Evolutionary conservation across 768 basidiomycete species (phyloP), one percentile per base, ranked within the genome.

Genomic region (Porphyrellus cyaneotinctus): DNA sequence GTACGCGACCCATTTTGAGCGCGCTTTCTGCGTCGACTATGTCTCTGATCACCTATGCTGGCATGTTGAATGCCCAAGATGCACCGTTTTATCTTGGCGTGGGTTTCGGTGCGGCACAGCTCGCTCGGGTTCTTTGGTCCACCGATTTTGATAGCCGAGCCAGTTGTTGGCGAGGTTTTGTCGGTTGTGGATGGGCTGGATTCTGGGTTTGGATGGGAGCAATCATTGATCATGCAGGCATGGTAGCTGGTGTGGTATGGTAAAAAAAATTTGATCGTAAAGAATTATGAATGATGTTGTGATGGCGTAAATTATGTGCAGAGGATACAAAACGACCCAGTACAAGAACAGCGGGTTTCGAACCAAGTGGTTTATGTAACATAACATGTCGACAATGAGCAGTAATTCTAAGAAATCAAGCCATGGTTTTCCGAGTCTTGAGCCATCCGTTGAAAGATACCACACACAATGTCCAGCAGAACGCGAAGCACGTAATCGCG

Each of bases 121-220:
- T 97, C 2, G 84, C 80, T 6, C 86, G 89, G 52, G 80, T 97
- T 18, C 70, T 97, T 18, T 75, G 78, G 60, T 73, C 67, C 28
- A 95, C 91, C 4, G 78, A 97, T 61, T 92, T 93, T 54, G 75
- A 95, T 45, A 72, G 67, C 56, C 78, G 92, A 8, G 62, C 73
- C 20, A 92, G 91, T 68, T 97, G 94, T 65, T 97, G 94, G 94
- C 78, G 78, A 55, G 90, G 90, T 7, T 99, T 99, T 54, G 79
- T 82, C 7, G 84, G 85, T 2, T 95, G 92, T 67, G 91, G 91
- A 0, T 91, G 87, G 85, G 75, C 88, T 24, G 94, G 94, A 0
- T 88, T 90, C 57, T 86, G 85, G 84, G 72, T 95, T 13, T 94
- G 88, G 89, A 79, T 82, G 70, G 94, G 93, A 11, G 78, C 88